phyloP scores from a whole-genome alignment of 2,329 filamentous ascomycete genomes.

The Monilinia fructicola region DNA sequence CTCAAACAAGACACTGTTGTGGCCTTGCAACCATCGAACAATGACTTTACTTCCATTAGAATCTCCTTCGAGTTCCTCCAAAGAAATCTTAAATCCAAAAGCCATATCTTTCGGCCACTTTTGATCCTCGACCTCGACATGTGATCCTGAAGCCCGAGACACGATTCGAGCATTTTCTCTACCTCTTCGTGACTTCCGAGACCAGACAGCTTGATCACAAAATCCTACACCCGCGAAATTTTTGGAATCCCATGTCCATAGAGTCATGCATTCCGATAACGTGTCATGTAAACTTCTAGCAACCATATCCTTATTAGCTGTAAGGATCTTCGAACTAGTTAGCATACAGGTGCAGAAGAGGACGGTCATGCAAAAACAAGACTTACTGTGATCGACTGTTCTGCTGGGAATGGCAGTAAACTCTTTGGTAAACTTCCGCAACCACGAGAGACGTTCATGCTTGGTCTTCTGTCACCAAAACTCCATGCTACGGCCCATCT shows the following conservation, averaged over 20 bases:
- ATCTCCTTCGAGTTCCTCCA: constrained; percentile 41
- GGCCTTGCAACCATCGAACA: constrained; percentile 74
- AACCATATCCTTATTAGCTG: background rate
- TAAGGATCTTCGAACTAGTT: constrained; percentile 12
- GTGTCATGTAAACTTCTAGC: constrained; percentile 36
- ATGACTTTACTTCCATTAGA: constrained; percentile 48
- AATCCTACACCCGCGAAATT: constrained; percentile 36
- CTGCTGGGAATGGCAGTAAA: constrained; percentile 53
- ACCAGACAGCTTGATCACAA: constrained; percentile 41
- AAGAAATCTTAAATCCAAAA: constrained; percentile 60
- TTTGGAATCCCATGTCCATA: constrained; percentile 38
- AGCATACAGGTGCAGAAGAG: background rate
- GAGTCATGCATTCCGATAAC: constrained; percentile 32
- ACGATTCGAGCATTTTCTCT: too few relatives aligned
- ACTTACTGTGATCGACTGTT: constrained; percentile 44
- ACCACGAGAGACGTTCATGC: constrained; percentile 45
- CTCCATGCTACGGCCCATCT: constrained; percentile 92
- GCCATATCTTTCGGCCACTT: constrained; percentile 38
- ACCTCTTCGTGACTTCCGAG: constrained; percentile 39
- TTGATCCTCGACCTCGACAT: constrained; percentile 27
- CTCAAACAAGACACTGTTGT: constrained; percentile 73
- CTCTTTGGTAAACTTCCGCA: constrained; percentile 47
- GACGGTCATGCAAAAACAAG: background rate
- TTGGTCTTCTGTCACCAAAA: constrained; percentile 66
- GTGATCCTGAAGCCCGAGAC: constrained; percentile 37